phyloP scores from a whole-genome alignment of 345 rosid genomes.

The Ceriops tagal region DNA sequence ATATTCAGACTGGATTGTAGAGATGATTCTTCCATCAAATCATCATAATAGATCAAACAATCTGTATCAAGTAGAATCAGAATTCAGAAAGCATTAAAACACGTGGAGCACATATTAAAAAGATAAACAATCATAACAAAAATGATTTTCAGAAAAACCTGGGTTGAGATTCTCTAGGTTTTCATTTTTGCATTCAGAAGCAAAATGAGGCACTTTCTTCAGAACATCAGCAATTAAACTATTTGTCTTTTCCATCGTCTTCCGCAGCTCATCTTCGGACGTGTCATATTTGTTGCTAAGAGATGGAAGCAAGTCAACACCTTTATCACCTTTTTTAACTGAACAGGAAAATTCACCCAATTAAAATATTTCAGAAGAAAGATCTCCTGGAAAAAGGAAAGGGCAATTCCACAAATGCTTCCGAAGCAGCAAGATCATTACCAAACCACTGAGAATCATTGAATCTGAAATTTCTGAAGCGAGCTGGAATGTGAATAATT shows the following conservation, averaged over 20 bases:
- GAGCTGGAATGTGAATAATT: slow-evolving; percentile 75
- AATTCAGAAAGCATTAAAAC: slow-evolving; percentile 18
- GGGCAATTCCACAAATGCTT: neutral
- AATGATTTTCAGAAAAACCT: slow-evolving; percentile 35
- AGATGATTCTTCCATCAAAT: slow-evolving; percentile 76
- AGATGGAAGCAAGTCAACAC: slow-evolving; percentile 76
- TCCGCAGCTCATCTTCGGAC: slow-evolving; percentile 78
- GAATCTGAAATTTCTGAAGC: slow-evolving; percentile 67
- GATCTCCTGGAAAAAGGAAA: neutral
- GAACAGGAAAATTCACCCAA: slow-evolving; percentile 20
- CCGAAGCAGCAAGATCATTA: slow-evolving; percentile 32
- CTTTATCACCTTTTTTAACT: slow-evolving; percentile 74
- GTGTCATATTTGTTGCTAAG: slow-evolving; percentile 75
- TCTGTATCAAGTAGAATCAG: slow-evolving; percentile 43
- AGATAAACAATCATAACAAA: neutral
- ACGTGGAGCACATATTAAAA: neutral
- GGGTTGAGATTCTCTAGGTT: slow-evolving; percentile 57
- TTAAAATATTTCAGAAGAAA: neutral
- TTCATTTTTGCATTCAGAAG: slow-evolving; percentile 58
- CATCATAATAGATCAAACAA: slow-evolving; percentile 81
- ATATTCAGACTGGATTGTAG: slow-evolving; percentile 52
- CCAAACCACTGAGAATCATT: slow-evolving; percentile 62
- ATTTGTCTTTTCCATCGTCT: slow-evolving; percentile 63
- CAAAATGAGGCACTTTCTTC: slow-evolving; percentile 56
- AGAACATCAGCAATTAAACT: slow-evolving; percentile 55